phyloP scores from a whole-genome alignment of 2,329 filamentous ascomycete genomes.

The Fonsecaea nubica region DNA sequence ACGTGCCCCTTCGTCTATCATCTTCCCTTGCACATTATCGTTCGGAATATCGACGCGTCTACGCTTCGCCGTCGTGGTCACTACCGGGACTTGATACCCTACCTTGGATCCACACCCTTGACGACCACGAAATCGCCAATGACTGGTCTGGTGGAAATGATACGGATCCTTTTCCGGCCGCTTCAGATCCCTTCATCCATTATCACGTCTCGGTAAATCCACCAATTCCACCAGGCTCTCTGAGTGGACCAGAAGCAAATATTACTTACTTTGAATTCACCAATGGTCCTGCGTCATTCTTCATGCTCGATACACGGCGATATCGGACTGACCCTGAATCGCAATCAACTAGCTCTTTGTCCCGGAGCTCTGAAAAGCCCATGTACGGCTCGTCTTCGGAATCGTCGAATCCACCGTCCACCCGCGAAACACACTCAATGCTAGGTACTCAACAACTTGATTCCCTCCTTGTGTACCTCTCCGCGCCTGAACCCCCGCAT shows the following conservation, averaged over 20 bases:
- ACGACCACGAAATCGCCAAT: constrained; percentile 95
- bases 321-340: constrained; percentile 68
- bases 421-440: constrained; percentile 73
- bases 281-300: constrained; percentile 90
- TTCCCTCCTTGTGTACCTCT: constrained; percentile 80
- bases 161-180: constrained; percentile 78
- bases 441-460: constrained; percentile 78
- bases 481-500: constrained; percentile 72
- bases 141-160: constrained; percentile 82
- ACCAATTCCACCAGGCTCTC: constrained; percentile 65
- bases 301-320: constrained; percentile 89
- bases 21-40: constrained; percentile 76
- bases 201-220: constrained; percentile 90
- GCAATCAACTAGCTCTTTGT: constrained; percentile 17
- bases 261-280: constrained; percentile 88
- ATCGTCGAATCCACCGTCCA: constrained; percentile 15
- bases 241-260: constrained; percentile 52
- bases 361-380: constrained; percentile 9
- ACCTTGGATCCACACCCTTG: constrained; percentile 97
- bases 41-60: constrained; percentile 92
- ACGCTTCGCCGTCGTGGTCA: constrained; percentile 89
- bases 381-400: constrained; percentile 21
- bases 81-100: constrained; percentile 71
- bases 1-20: constrained; percentile 83
- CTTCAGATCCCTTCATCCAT: constrained; percentile 81